Evolutionary conservation across 768 basidiomycete genomes (phyloP).

Genomic region (Serendipita sp.): DNA sequence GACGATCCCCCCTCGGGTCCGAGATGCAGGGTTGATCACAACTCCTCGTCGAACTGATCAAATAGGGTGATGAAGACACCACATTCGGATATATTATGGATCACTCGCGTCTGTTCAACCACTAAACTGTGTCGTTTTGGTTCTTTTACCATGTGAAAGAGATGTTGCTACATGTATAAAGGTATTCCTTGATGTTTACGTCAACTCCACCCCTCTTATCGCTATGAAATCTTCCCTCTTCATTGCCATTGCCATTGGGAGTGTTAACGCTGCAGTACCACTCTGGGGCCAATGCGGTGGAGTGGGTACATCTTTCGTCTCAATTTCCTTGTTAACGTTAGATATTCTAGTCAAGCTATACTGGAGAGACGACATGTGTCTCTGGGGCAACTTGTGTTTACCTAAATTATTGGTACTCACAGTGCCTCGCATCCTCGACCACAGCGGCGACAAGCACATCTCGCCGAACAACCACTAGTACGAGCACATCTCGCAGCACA

Average conservation of each 20-base stretch:
- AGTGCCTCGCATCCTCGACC: not conserved
- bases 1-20: no score
- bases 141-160: no score
- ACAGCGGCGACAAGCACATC: no score
- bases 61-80: no score
- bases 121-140: no score
- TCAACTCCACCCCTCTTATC: no score
- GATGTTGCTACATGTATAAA: no score
- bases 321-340: not conserved
- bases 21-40: no score
- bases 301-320: not conserved
- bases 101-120: no score
- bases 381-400: not conserved
- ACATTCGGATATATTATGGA: no score
- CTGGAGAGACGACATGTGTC: not conserved
- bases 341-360: not conserved
- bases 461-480: not conserved
- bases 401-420: not conserved
- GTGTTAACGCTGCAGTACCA: not conserved
- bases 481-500: not conserved
- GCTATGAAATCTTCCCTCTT: not conserved
- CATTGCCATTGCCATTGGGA: not conserved
- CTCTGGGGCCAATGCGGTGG: not conserved
- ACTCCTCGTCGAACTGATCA: no score
- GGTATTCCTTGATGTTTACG: no score